phyloP scores from a whole-genome alignment of 257 asterid genomes.

The Petunia axillaris region DNA sequence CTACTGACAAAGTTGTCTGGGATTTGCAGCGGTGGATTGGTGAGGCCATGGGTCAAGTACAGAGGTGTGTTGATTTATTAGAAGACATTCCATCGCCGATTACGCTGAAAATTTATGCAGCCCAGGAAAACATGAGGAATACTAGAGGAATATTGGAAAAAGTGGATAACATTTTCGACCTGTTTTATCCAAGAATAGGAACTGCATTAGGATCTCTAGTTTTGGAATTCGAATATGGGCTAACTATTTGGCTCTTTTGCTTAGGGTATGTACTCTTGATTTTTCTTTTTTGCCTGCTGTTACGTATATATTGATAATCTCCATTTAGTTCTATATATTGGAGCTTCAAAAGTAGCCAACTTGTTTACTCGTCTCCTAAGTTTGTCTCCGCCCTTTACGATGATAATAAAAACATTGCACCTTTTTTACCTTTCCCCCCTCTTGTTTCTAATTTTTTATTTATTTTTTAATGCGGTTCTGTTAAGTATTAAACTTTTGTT shows the following conservation, averaged over 20 bases:
- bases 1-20: not conserved
- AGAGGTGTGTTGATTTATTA: not conserved
- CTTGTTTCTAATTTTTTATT: no score
- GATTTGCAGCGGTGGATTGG: slow-evolving; percentile 10
- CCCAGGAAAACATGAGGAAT: not conserved
- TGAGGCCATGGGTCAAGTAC: slow-evolving; percentile 3
- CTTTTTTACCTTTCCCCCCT: no score
- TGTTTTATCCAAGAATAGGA: slow-evolving; percentile 9
- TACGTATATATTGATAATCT: slow-evolving; percentile 31
- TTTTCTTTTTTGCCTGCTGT: slow-evolving; percentile 40
- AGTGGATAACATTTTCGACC: not conserved
- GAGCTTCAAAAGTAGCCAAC: not conserved
- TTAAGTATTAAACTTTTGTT: no score
- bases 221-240: slow-evolving; percentile 18
- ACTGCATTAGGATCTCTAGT: not conserved
- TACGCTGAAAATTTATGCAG: not conserved
- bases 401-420: no score
- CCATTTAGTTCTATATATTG: not conserved
- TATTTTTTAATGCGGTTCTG: no score
- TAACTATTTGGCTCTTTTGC: slow-evolving; percentile 11
- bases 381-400: no score
- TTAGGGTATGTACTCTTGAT: slow-evolving; percentile 38
- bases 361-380: no score
- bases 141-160: not conserved
- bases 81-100: not conserved